Base-by-base conservation (phyloP, 108 stramenopile genomes). In the Stephanodiscus triporus region DNA sequence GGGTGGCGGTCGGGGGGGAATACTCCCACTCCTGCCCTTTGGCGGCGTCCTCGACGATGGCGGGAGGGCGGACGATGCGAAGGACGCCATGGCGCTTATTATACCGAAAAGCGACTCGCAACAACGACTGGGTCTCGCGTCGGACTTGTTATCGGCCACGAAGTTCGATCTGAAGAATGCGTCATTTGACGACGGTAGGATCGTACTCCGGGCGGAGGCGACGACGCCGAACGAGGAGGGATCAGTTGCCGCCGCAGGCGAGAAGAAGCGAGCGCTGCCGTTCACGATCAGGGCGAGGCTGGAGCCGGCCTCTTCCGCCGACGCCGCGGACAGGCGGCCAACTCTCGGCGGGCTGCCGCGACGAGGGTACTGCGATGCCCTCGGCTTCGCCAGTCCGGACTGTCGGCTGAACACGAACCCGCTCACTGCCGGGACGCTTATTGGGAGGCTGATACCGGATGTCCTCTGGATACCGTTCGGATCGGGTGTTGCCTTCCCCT, bases 251-350 rank as follows among this genome's bases (percentile, higher is more conserved):
- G 49, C 27, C 6, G 49, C 47, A 4, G 47, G 47, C 14, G 43
- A 14, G 2, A 49, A 19, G 27, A 10, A 47, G 49, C 47, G 32
- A 32, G 20, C 23, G 32, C 49, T 66, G 4, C 65, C 45, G 19
- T 66, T 66, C 49, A 34, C 47, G 34, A 66, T 66, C 27, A 26
- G 65, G 49, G 65, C 65, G 49, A 51, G 49, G 65, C 45, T 66
- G 34, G 65, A 47, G 45, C 65, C 65, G 30, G 49, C 65, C n/a
- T 26, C 45, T 16, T 45, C 16, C 47, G 32, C 49, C 30, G 10
- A 30, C 9, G 65, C 27, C 16, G 37, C n/a, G 9, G 63, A 4
- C 13, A 19, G 43, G 9, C 63, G 13, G 13, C 26, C 8, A 38
- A 3, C 48, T 11, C 23, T 9, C 24, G 26, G 53, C 1, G 10